Percentiles rank a stretch among this genome's conserved stretches.
phyloP scores from a whole-genome alignment of 495 filamentous ascomycete species.

The Podospora sp. region DNA sequence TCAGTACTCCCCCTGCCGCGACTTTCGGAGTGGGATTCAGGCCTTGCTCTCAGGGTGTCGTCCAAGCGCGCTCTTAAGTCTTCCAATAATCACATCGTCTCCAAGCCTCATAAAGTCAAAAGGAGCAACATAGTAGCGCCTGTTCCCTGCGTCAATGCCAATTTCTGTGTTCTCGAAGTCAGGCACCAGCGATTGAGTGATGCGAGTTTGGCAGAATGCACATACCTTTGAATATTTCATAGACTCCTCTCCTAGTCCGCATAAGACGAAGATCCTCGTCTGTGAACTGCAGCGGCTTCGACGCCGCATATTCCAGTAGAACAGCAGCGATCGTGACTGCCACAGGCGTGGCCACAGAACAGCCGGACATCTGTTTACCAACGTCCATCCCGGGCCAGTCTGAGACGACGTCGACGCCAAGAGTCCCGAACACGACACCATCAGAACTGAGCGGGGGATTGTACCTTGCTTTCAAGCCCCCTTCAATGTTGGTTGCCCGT shows the following conservation, averaged over 20 bases:
- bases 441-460: constrained; percentile 15
- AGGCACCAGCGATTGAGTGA: not conserved
- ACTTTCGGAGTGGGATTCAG: not conserved
- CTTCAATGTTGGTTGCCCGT: constrained; percentile 9
- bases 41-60: constrained; percentile 11
- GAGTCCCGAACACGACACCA: constrained; percentile 17
- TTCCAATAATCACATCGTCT: constrained; percentile 4
- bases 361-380: constrained; percentile 7
- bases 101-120: constrained; percentile 10
- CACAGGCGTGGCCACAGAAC: constrained; percentile 13
- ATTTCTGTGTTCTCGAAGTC: constrained; percentile 6
- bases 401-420: constrained; percentile 20
- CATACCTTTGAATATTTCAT: constrained; percentile 15
- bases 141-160: not conserved
- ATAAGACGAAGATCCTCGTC: constrained; percentile 6
- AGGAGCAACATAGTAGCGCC: constrained; percentile 8
- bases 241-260: constrained; percentile 13
- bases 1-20: not conserved
- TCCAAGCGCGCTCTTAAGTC: constrained; percentile 5
- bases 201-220: not conserved
- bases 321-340: constrained; percentile 5
- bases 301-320: constrained; percentile 13
- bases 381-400: constrained; percentile 8
- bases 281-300: not conserved
- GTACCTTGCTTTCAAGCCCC: constrained; percentile 11